phyloP scores from a whole-genome alignment of 106 monocot genomes.

The Acorus gramineus region DNA sequence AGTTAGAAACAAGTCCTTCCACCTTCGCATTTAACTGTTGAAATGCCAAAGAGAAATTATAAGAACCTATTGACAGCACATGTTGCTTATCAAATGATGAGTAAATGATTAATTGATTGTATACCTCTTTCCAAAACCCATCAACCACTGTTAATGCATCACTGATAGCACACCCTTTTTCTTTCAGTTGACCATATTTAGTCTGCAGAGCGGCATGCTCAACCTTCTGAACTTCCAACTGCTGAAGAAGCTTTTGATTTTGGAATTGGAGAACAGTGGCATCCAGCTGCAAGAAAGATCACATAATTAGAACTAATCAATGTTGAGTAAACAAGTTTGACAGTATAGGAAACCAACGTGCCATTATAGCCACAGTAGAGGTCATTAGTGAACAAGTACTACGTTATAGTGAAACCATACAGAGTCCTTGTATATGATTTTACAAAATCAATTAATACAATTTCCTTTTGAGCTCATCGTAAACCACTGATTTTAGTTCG shows the following conservation, averaged over 20 bases:
- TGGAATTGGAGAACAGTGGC: conserved; percentile 82
- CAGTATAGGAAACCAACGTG: no score
- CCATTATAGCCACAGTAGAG: no score
- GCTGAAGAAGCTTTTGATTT: conserved; percentile 91
- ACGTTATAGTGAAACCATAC: no score
- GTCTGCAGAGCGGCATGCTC: conserved; percentile 59
- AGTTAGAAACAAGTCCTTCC: conserved; percentile 24
- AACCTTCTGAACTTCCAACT: conserved; percentile 79
- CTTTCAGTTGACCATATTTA: conserved; percentile 53
- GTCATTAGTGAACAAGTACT: no score
- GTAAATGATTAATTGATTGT: neutral
- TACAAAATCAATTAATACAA: no score
- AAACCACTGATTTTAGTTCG: no score
- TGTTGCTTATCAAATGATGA: neutral
- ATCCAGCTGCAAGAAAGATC: conserved; percentile 60
- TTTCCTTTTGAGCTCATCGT: no score
- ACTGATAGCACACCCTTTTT: conserved; percentile 42
- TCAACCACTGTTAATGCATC: conserved; percentile 44
- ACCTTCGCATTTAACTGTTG: conserved; percentile 55
- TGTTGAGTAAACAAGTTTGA: no score
- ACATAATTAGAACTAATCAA: conserved; percentile 3
- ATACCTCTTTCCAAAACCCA: conserved; percentile 63
- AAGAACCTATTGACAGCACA: no score
- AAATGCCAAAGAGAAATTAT: conserved; percentile 4
- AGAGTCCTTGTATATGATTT: no score